Evolutionary conservation across 202 grass and related monocot species (phyloP), one percentile per base, ranked within the genome.

Genomic region (Zizania palustris): DNA sequence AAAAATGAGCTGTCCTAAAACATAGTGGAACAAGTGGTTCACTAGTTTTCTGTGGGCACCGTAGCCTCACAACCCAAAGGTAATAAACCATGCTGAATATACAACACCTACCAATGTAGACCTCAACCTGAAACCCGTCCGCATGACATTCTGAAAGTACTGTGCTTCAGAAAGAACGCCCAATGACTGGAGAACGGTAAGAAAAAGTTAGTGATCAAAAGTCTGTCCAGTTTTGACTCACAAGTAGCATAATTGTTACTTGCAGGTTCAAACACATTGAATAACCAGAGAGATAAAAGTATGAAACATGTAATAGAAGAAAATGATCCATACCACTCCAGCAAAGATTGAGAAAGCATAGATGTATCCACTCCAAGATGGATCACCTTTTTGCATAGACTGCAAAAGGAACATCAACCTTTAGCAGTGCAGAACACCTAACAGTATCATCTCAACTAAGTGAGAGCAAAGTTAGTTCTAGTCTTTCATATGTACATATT

Each of bases 91-190:
- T 39, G 54, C 63, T 60, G 45, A 34, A n/a, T 45, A 80, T 41
- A 36, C 55, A 38, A 82, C 48, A 77, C 91, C 42, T 95, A 99
- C 96, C 96, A 99, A 81, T 69, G 96, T 95, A 63, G 91, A 79
- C 63, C 96, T 95, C 73, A 99, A 67, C 72, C 96, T 95, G 83
- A 90, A 99, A 74, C 96, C 96, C 18, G 86, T 84, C 55, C 96
- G 96, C 96, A 99, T 99, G 46, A 95, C 96, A 81, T 99, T 99
- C 72, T 95, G 96, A 85, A 98, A 99, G 83, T 99, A 99, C 34
- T 99, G 96, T 82, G 91, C 96, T 88, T 99, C 96, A 71, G 50
- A 46, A 70, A 99, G 85, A 79, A 99, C 96, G 76, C 96, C 96
- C 48, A 99, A 59, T 20, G 80, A 79, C 91, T 98, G 85, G 66